Evolutionary conservation across 129 eudicot genomes (phyloP), one percentile per base, ranked within the genome.

Genomic region (Solidago caesia): DNA sequence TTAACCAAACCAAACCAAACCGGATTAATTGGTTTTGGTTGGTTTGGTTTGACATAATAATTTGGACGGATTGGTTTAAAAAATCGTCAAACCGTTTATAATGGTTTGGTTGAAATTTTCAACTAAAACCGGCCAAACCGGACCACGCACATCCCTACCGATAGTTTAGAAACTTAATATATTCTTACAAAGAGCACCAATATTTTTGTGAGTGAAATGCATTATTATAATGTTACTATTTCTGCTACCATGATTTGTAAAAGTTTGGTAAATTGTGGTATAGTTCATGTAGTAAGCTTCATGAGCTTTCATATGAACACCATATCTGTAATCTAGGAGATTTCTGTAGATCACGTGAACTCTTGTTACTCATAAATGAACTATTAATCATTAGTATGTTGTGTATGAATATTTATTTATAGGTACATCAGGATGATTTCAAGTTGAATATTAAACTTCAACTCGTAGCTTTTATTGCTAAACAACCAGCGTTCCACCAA

Each of bases 401-500:
- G 21, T 77, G 60, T 52, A 27, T 74, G 33, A 25, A 29, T 60
- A 13, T 42, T 8, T 66, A 68, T 85, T 27, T 56, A 33, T 64
- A 94, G 99, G 99, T 91, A 41, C 96, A 94, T 79, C 97, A 80
- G 76, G 99, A 94, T 82, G 96, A 91, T 78, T 88, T 75, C 72
- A 51, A 82, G 86, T 64, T 89, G 79, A 94, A 94, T 77, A 91
- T 87, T 10, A 88, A 84, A 69, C 93, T 94, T 77, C 91, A 94
- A 81, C 97, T 94, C 70, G 85, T 94, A 80, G 99, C 89, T 47
- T 75, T 91, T 62, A 83, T 94, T 68, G 99, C 99, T 29, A 94
- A 94, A 85, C 97, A 94, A 79, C 93, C 99, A 82, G 91, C 99
- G 16, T 94, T 94, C 75, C 91, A 88, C 88, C 99, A 94, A 82